phyloP scores from a whole-genome alignment of 176 grass and related monocot species.

The Urochloa ruziziensis region DNA sequence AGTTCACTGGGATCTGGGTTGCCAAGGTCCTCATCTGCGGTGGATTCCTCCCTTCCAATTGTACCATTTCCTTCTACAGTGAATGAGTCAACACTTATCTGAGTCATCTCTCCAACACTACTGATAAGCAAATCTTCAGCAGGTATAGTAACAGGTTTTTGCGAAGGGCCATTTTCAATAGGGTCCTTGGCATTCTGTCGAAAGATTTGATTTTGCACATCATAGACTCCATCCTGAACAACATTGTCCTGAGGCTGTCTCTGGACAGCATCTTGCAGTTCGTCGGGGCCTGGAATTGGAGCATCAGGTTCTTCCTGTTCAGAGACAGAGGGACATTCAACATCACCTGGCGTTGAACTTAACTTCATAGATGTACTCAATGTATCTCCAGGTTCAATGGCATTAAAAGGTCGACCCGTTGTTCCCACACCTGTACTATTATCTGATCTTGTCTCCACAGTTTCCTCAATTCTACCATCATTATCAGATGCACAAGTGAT shows the following conservation, averaged over 20 bases:
- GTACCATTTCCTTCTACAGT: neutral
- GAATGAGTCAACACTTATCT: neutral
- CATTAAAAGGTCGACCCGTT: neutral
- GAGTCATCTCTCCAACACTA: conserved; percentile 5
- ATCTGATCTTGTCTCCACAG: neutral
- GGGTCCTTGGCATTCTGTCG: neutral
- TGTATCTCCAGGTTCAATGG: neutral
- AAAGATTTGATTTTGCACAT: neutral
- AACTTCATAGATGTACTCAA: neutral
- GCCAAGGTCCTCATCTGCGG: neutral
- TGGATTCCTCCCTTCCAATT: neutral
- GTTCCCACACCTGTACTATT: neutral
- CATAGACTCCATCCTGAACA: neutral
- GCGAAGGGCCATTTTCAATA: conserved; percentile 7
- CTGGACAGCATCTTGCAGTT: neutral
- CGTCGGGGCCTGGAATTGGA: neutral
- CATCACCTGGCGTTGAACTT: neutral
- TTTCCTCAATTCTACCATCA: neutral
- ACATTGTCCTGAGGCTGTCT: neutral
- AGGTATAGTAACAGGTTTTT: neutral
- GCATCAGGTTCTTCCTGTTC: conserved; percentile 1
- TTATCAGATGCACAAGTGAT: neutral
- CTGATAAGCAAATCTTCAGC: conserved; percentile 12
- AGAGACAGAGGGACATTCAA: neutral
- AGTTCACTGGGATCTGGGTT: neutral